phyloP scores from a whole-genome alignment of 2,329 filamentous ascomycete genomes.

The Arthrobotrys sinensis region DNA sequence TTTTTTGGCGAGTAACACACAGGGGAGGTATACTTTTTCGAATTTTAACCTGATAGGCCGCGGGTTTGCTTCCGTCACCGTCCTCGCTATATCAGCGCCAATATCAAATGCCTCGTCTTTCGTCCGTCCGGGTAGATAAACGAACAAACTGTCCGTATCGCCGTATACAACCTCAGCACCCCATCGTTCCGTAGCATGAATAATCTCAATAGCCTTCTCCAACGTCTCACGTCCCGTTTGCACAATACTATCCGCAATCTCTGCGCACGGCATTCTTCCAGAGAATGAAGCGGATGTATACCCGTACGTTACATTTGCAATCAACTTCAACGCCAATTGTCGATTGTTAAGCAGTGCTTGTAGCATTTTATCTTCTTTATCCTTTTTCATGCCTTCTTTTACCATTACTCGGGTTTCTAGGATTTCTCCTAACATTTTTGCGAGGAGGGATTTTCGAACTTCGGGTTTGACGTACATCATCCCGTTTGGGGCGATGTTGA shows the following conservation, averaged over 20 bases:
- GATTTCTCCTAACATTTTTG: slow-evolving; percentile 97
- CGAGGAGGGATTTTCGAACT: slow-evolving; percentile 89
- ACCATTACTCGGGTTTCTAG: slow-evolving; percentile 98
- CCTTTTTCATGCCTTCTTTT: slow-evolving; percentile 92
- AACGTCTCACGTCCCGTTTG: slow-evolving; percentile 95
- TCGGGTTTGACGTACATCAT: slow-evolving; percentile 93
- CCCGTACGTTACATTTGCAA: slow-evolving; percentile 99
- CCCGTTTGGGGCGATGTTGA: slow-evolving; percentile 95
- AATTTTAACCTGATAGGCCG: slow-evolving; percentile 96
- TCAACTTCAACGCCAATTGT: slow-evolving; percentile 92
- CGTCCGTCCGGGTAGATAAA: slow-evolving; percentile 88
- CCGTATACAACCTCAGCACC: slow-evolving; percentile 97
- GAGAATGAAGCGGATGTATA: slow-evolving; percentile 98
- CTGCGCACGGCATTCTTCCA: slow-evolving; percentile 95
- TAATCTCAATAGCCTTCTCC: slow-evolving; percentile 87
- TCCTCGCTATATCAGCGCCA: slow-evolving; percentile 89
- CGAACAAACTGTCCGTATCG: slow-evolving; percentile 95
- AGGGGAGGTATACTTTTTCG: slow-evolving; percentile 98
- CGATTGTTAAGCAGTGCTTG: slow-evolving; percentile 93
- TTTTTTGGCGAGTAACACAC: slow-evolving; percentile 94
- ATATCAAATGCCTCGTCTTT: slow-evolving; percentile 91
- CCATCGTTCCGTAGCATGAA: slow-evolving; percentile 90
- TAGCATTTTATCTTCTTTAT: slow-evolving; percentile 87
- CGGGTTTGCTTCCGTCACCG: slow-evolving; percentile 90
- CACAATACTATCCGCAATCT: slow-evolving; percentile 98